These are phyloP conservation scores for Taiozyma onychis DNA, from an alignment of 1,139 yeast genomes.

Conservation along the genomic window DNA sequence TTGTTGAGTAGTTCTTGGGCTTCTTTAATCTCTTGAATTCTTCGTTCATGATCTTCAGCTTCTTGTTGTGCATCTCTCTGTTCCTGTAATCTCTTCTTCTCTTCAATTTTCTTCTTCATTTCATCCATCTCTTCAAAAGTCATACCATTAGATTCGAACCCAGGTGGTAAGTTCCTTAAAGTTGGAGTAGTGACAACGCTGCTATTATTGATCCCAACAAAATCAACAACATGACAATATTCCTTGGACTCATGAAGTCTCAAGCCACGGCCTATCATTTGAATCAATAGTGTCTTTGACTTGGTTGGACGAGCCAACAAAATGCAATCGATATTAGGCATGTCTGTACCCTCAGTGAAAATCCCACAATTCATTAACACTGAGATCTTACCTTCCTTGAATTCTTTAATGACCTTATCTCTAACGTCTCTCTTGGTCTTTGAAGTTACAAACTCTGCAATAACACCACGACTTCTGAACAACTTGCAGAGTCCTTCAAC, in stretches of 20 bases:
- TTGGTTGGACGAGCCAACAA: constrained; percentile 77
- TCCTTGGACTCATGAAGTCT: constrained; percentile 56
- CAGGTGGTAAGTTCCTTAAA: constrained; percentile 44
- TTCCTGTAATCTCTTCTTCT: constrained; percentile 3
- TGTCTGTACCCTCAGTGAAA: constrained; percentile 93
- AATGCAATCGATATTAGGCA: constrained; percentile 82
- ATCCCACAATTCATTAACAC: constrained; percentile 86
- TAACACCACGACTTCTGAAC: constrained; percentile 55
- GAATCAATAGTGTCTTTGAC: constrained; percentile 66
- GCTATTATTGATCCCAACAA: constrained; percentile 55
- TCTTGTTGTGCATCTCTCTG: constrained; percentile 7
- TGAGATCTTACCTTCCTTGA: constrained; percentile 55
- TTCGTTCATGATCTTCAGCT: neutral
- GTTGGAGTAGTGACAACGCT: constrained; percentile 63
- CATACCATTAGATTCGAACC: constrained; percentile 30
- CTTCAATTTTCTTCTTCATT: constrained; percentile 28
- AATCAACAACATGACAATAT: constrained; percentile 71
- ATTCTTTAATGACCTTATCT: constrained; percentile 46
- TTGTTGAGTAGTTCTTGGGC: neutral
- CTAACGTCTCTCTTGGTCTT: constrained; percentile 52
- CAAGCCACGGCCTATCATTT: constrained; percentile 91
- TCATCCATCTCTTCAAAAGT: constrained; percentile 27
- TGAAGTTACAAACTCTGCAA: constrained; percentile 73
- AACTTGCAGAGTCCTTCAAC: constrained; percentile 48
- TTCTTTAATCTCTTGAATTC: neutral